Base-by-base conservation (phyloP, 108 stramenopile species). In the Skeletonema potamos region DNA sequence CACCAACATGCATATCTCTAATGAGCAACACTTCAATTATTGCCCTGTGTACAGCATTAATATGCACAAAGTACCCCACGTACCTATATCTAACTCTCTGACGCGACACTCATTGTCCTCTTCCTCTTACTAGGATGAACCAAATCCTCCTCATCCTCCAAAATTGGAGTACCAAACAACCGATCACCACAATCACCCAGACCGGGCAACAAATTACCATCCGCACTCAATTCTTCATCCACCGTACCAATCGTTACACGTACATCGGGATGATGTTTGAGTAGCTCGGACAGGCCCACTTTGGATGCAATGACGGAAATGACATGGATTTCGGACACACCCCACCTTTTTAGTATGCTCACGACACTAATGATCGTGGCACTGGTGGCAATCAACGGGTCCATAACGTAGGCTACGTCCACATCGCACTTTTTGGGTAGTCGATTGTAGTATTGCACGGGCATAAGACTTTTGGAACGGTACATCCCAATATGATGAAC, bases 401-500 rank as follows among this genome's bases (percentile, higher is more conserved):
- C 99, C 55, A 99, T 70, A 24, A 99, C 82, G 74, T 92, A 92
- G 33, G 99, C 98, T 2, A 92, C 87, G 56, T 92, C 91, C 36
- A 84, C 74, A 28, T 79, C 72, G 69, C 92, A 92, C 62, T 86
- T 75, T 24, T 84, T 84, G 12, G 99, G 99, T 27, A 99, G 71
- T 26, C 97, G 90, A 81, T 98, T 98, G 82, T 97, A 99, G 68
- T 99, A 99, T 74, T 97, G 95, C 20, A 98, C 92, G 0, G 99
- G 97, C 57, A 90, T 70, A 22, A 85, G 37, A 4, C 67, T 68
- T 28, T 87, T 84, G 10, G 83, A 81, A 7, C 87, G 77, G 86
- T 97, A 99, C 97, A 99, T 99, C 9, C 98, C 98, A 81, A 99
- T 97, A 62, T 99, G 99, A 79, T 98, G 91, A 4, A 99, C 96